phyloP scores from a whole-genome alignment of 306 rosid genomes.

The Cyamopsis tetragonoloba region DNA sequence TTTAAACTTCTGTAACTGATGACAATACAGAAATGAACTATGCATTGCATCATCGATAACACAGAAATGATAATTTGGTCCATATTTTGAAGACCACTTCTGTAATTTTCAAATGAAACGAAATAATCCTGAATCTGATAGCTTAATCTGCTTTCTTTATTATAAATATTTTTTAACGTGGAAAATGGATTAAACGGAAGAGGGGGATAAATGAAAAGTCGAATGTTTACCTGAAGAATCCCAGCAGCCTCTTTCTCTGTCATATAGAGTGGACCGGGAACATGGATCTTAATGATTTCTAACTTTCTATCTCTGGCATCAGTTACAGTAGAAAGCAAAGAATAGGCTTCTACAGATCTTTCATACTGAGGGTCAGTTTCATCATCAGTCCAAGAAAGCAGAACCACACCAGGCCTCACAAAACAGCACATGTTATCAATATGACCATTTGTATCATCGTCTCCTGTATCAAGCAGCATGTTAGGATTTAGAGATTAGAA shows the following conservation, averaged over 20 bases:
- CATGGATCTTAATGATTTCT: slow-evolving; percentile 71
- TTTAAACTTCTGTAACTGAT: not conserved
- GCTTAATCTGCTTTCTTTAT: not conserved
- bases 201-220: slow-evolving; percentile 10
- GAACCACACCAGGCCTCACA: slow-evolving; percentile 81
- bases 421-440: slow-evolving; percentile 94
- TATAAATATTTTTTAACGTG: not conserved
- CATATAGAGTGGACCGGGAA: slow-evolving; percentile 75
- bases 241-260: slow-evolving; percentile 79
- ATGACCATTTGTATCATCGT: slow-evolving; percentile 96
- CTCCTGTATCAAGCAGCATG: slow-evolving; percentile 54
- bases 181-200: not conserved
- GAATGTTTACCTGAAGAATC: slow-evolving; percentile 44
- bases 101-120: not conserved
- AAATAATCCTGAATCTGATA: not conserved
- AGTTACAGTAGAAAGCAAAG: slow-evolving; percentile 54
- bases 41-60: not conserved
- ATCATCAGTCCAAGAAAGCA: slow-evolving; percentile 85
- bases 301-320: slow-evolving; percentile 80
- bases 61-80: not conserved
- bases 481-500: slow-evolving; percentile 3
- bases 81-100: not conserved
- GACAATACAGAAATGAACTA: not conserved
- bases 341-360: slow-evolving; percentile 65
- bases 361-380: slow-evolving; percentile 81